These are phyloP conservation scores for Colletotrichum lini DNA, from an alignment of 2,329 filamentous ascomycete species.

Conservation along the genomic window DNA sequence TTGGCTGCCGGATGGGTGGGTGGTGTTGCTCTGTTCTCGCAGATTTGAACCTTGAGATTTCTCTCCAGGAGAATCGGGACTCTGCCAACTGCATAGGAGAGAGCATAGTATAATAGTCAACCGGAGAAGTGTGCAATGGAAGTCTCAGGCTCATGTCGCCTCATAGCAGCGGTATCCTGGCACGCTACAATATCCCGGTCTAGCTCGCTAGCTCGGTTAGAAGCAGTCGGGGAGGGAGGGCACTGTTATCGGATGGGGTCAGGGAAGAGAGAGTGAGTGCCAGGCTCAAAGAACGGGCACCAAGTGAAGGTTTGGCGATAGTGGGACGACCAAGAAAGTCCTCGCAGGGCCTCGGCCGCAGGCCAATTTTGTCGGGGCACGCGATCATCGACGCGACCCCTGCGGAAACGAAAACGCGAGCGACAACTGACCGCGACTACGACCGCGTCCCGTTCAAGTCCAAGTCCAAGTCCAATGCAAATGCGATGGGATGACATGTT, in stretches of 20 bases:
- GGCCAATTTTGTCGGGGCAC: slow-evolving; percentile 8
- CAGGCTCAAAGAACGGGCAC: slow-evolving; percentile 19
- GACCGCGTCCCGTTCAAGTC: slow-evolving; percentile 13
- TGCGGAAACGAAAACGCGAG: slow-evolving; percentile 2
- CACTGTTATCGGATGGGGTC: slow-evolving; percentile 20
- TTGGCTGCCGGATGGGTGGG: slow-evolving; percentile 16
- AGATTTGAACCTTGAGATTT: slow-evolving; percentile 13
- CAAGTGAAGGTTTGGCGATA: slow-evolving; percentile 28
- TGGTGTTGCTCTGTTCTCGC: slow-evolving; percentile 14
- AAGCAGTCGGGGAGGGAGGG: slow-evolving; percentile 1
- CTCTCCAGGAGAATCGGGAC: slow-evolving; percentile 6
- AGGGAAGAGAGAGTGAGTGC: slow-evolving; percentile 10
- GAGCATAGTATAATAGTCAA: slow-evolving; percentile 11
- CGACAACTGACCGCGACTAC: background rate
- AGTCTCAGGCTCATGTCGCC: slow-evolving; percentile 32
- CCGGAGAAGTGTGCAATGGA: slow-evolving; percentile 7
- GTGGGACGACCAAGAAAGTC: slow-evolving; percentile 31
- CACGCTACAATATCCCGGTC: slow-evolving; percentile 23
- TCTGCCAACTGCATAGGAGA: slow-evolving; percentile 18
- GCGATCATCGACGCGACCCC: slow-evolving; percentile 20
- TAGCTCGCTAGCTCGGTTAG: slow-evolving; percentile 19
- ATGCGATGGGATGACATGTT: slow-evolving; percentile 30
- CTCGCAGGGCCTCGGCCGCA: slow-evolving; percentile 27
- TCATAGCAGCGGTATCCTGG: slow-evolving; percentile 31
- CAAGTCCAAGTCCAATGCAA: background rate